Base-by-base conservation (phyloP, 495 filamentous ascomycete species). In the Penicillium pancosmium region DNA sequence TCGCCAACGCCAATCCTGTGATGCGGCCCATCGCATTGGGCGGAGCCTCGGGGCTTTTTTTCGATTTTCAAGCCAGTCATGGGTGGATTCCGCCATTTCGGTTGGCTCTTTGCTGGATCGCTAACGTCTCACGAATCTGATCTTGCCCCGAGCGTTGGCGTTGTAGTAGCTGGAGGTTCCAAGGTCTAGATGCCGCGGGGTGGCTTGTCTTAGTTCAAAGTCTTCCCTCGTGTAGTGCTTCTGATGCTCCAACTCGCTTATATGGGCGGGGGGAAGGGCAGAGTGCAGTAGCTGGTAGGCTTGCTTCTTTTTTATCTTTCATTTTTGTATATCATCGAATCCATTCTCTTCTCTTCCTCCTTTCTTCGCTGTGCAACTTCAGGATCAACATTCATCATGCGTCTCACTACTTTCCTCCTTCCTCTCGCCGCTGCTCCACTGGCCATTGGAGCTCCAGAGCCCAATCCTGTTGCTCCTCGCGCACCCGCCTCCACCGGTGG, bases 391-490 rank as follows among this genome's bases (percentile, higher is more conserved):
- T 31, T 44, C 58, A 70, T 21, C 57, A 75, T 75, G 72, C 68
- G 60, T 57, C 58, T 72, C 62, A 50, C 59, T 41, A 59, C 55
- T 12, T 47, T 63, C 18, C 53, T 74, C 35, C 54, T 78, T 46
- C 48, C 65, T 48, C 65, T 79, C 9, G 48, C 72, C 36, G 55
- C 73, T 52, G 66, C 62, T 48, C 63, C 70, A 11, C 54, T 80
- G 55, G 57, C 68, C 36, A 57, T 74, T 23, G 74, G 78, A 44
- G 65, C 75, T 34, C 63, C 77, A 18, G 69, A 68, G 54, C 66
- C 68, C 50, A 64, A 72, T 41, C 57, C 57, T 25, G 51, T 59
- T 36, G 75, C 79, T 50, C 64, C 75, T 31, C 61, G 76, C 16
- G 70, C 68, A 50, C 66, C 68, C 25, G 60, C 50, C 6, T 47